Evolutionary conservation across 2,329 filamentous ascomycete species (phyloP), one percentile per base, ranked within the genome.

Genomic region (Sclerotinia borealis): DNA sequence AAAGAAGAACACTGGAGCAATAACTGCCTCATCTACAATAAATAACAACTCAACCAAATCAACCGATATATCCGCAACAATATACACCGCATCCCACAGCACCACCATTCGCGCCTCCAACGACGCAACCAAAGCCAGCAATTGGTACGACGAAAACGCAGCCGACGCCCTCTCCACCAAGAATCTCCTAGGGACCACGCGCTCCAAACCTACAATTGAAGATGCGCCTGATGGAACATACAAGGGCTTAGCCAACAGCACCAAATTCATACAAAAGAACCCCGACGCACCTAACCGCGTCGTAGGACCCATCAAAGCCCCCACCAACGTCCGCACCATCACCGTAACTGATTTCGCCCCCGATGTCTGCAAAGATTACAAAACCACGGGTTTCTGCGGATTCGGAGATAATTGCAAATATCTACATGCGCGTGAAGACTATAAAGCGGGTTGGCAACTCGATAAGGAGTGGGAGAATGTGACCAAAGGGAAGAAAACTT

Each of bases 311-410:
- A 83, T 96, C 66, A 96, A 96, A 76, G 89, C 90, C 1, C 84
- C 93, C 0, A 90, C 91, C 1, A 98, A 98, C 72, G 88, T 99
- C 63, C 87, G 95, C 59, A 96, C 90, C 2, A 89, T 96, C 67
- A 98, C 93, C 0, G 84, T 93, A 8, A 96, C 87, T 37, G 95
- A 99, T 74, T 98, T 91, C 74, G 89, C 90, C 0, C 92, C 93
- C 0, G 93, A 98, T 69, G 90, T 96, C 0, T 99, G 95, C 77
- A 98, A 98, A 75, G 95, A 98, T 74, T 95, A 91, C 76, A 93
- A 93, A 69, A 84, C 90, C 71, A 95, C 88, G 0, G 89, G 89
- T 0, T 88, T 71, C 52, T 73, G 71, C 47, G 71, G 71, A 3
- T 72, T 71, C 48, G 71, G 68, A 31, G 72, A 74, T 74, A 87